Base-by-base conservation (phyloP, 352 stramenopile genomes). In the Thraustochytrium sp. region DNA sequence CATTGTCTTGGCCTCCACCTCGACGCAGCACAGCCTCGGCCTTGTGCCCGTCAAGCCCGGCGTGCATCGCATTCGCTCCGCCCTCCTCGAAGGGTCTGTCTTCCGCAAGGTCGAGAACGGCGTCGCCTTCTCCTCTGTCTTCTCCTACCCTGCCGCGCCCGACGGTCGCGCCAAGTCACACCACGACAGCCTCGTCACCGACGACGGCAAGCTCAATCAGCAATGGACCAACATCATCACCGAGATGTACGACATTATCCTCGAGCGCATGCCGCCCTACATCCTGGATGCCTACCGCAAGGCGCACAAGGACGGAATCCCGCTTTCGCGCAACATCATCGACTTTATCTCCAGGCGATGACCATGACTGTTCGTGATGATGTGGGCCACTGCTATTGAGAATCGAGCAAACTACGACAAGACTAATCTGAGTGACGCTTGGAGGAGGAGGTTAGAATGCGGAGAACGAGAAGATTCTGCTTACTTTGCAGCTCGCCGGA, bases 1-100 rank as follows among this genome's bases (percentile, higher is more conserved):
- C 34, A 84, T 84, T 63, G 55, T 73, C 56, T 29, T 84, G 11
- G 75, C 75, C 21, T 84, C 75, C 0, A 84, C 75, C 23, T 76
- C 55, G 8, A 84, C 75, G 42, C 55, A 80, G 75, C 55, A 84
- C 51, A 80, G 55, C 55, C 55, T 84, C 36, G 75, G 61, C 23
- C 61, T 76, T 23, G 75, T 76, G 13, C 75, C 75, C 23, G 75
- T 84, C 4, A 76, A 80, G 44, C 55, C 16, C 9, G 75, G 75
- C 29, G 75, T 75, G 18, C 61, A 73, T 29, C 54, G 61, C 40
- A 80, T 84, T 83, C 55, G 75, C 29, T 84, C 75, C 5, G 61
- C 75, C 13, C 26, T 84, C 34, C 56, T 84, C 23, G 75, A 84
- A 29, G 75, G 75, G 5, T 23, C 29, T 9, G 42, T 84, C 26